Percentiles rank a stretch among this genome's conserved stretches.
Evolutionary conservation across 2,329 filamentous ascomycete genomes (phyloP).

Genomic region (Fusarium equiseti): DNA sequence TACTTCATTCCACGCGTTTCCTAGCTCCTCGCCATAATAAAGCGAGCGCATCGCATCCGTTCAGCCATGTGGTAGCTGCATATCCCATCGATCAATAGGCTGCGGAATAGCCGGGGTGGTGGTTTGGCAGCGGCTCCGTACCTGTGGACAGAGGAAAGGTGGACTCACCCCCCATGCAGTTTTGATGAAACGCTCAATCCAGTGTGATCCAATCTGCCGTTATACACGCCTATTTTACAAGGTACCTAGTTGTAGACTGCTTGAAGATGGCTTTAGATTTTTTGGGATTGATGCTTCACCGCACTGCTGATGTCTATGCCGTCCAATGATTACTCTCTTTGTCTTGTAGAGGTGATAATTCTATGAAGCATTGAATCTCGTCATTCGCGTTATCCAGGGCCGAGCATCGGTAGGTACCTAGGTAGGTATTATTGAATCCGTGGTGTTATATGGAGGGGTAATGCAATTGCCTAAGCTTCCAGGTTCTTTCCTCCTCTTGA

Average conservation of each 20-base stretch:
- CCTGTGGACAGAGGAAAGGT: slow-evolving; percentile 35
- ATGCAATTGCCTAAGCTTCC: background rate
- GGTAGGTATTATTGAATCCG: too few relatives aligned
- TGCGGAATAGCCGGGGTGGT: slow-evolving; percentile 38
- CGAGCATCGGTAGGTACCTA: slow-evolving; percentile 36
- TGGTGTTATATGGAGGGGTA: slow-evolving; percentile 14
- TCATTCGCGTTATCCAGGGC: slow-evolving; percentile 43
- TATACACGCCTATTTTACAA: slow-evolving; percentile 9
- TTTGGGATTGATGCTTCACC: slow-evolving; percentile 6
- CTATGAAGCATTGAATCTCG: slow-evolving; percentile 22
- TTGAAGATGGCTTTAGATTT: background rate
- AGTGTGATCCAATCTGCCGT: slow-evolving; percentile 29
- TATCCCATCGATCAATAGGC: slow-evolving; percentile 28
- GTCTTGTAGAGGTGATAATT: background rate
- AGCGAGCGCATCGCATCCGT: slow-evolving; percentile 27
- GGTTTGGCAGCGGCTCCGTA: slow-evolving; percentile 45
- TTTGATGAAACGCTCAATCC: slow-evolving; percentile 14
- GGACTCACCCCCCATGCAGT: slow-evolving; percentile 9
- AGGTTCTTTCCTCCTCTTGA: slow-evolving; percentile 7
- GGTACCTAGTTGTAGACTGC: background rate
- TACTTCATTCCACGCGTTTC: slow-evolving; percentile 30
- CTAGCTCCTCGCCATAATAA: slow-evolving; percentile 24
- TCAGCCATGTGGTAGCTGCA: slow-evolving; percentile 37
- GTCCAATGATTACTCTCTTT: background rate
- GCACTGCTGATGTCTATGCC: background rate